Conservation (phyloP, 2,329 filamentous ascomycete species). For the Sarocladium oryzae region DNA sequence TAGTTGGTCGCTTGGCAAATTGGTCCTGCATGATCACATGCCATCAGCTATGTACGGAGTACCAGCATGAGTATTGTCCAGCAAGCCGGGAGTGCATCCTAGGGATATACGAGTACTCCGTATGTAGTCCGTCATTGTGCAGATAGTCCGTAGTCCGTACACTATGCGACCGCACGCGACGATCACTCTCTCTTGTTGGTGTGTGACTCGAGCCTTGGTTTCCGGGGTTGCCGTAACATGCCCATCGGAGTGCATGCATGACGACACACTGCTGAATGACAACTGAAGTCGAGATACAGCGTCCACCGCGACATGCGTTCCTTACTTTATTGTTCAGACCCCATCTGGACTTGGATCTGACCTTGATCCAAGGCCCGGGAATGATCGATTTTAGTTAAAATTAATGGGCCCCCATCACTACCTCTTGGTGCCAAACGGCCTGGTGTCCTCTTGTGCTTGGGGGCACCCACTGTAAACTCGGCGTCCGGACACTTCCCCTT, state of each 20-base stretch:
- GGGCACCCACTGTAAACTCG: constrained; percentile 1
- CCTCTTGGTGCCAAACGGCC: background rate
- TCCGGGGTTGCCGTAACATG: constrained; percentile 1
- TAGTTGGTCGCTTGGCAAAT: constrained; percentile 1
- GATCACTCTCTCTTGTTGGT: background rate
- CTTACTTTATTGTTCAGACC: background rate
- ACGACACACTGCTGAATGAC: background rate
- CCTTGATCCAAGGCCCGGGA: background rate
- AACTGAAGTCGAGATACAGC: background rate
- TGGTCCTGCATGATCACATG: constrained; percentile 1
- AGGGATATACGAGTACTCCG: too few species aligned
- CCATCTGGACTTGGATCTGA: too few species aligned
- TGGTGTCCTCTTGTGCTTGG: background rate
- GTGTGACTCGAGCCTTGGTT: background rate
- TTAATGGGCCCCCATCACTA: background rate
- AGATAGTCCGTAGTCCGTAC: too few species aligned
- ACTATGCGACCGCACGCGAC: too few species aligned
- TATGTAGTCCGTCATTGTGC: too few species aligned
- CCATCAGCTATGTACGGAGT: too few species aligned
- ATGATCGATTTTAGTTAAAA: background rate
- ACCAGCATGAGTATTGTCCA: background rate
- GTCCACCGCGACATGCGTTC: background rate
- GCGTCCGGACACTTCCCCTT: constrained; percentile 6
- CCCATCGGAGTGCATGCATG: too few species aligned
- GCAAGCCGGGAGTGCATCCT: too few species aligned